These are phyloP conservation scores for Pseudogymnoascus sp. DNA, from an alignment of 2,329 filamentous ascomycete genomes.

Conservation along the genomic window DNA sequence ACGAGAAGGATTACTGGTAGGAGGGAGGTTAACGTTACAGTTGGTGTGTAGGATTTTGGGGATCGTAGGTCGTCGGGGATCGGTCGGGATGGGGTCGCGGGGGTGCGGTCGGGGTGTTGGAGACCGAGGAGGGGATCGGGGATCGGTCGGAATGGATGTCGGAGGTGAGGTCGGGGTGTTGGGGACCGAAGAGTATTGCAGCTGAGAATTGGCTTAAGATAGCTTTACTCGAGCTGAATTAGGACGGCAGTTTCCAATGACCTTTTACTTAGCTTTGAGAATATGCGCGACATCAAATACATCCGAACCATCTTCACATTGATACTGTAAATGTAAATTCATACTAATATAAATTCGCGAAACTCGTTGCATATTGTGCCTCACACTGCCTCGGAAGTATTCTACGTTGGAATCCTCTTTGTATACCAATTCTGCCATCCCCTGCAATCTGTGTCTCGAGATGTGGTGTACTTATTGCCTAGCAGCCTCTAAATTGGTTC, in stretches of 20 bases:
- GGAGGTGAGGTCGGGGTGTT: not conserved
- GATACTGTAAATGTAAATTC: too few relatives aligned
- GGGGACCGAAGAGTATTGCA: not conserved
- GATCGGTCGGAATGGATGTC: too few relatives aligned
- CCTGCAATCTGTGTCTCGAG: not conserved
- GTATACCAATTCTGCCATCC: slow-evolving; percentile 6
- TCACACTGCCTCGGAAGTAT: too few relatives aligned
- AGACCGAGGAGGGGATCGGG: not conserved
- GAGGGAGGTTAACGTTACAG: not conserved
- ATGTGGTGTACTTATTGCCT: not conserved
- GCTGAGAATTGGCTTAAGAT: not conserved
- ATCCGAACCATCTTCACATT: too few relatives aligned
- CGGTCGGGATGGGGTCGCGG: not conserved
- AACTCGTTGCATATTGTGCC: too few relatives aligned
- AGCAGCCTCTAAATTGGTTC: not conserved
- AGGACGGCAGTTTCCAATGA: too few relatives aligned
- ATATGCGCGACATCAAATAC: too few relatives aligned
- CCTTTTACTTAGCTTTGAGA: too few relatives aligned
- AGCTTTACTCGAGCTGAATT: too few relatives aligned
- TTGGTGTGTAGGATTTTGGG: not conserved
- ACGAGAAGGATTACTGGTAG: not conserved
- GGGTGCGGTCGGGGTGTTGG: not conserved
- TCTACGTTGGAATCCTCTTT: too few relatives aligned
- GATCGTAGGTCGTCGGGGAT: not conserved
- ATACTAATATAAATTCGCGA: too few relatives aligned